A percentile compares a stretch with the other conserved stretches of the same genome.
Evolutionary conservation across 2,329 filamentous ascomycete genomes (phyloP).

Genomic region (Fusarium sp.): DNA sequence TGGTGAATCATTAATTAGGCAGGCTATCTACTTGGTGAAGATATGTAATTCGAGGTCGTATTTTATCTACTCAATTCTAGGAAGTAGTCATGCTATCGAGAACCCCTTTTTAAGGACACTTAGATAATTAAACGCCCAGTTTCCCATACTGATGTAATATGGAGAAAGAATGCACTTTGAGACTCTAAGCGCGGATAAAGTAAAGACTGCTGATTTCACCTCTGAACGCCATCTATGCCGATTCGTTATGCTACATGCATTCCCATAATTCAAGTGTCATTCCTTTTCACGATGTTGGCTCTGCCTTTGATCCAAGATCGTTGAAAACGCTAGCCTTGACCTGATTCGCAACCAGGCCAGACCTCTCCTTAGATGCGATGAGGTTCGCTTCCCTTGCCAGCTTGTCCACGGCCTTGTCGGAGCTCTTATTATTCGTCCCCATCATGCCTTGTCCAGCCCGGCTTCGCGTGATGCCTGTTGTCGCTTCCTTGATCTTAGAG

Average conservation of each 20-base stretch:
- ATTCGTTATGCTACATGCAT: constrained; percentile 38
- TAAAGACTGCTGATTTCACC: constrained; percentile 35
- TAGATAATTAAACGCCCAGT: not conserved
- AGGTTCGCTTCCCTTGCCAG: constrained; percentile 70
- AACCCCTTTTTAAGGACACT: not conserved
- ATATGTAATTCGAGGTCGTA: not conserved
- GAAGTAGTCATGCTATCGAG: not conserved
- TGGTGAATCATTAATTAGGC: not conserved
- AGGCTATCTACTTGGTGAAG: not conserved
- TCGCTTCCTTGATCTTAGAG: constrained; percentile 80
- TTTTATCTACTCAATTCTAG: not conserved
- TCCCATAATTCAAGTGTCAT: constrained; percentile 30
- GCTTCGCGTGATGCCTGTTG: constrained; percentile 46
- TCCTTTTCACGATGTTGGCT: constrained; percentile 25
- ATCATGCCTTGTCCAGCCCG: constrained; percentile 45
- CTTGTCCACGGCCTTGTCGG: constrained; percentile 67
- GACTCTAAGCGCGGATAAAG: not conserved
- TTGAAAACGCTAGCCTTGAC: constrained; percentile 74
- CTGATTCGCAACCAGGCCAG: constrained; percentile 70
- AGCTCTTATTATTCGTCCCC: constrained; percentile 36
- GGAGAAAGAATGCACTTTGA: not conserved
- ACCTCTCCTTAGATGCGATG: constrained; percentile 71
- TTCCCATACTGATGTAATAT: not conserved
- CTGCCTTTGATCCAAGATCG: constrained; percentile 48
- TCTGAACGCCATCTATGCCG: constrained; percentile 48